phyloP scores from a whole-genome alignment of 306 rosid genomes.

The Cicer judaicum region DNA sequence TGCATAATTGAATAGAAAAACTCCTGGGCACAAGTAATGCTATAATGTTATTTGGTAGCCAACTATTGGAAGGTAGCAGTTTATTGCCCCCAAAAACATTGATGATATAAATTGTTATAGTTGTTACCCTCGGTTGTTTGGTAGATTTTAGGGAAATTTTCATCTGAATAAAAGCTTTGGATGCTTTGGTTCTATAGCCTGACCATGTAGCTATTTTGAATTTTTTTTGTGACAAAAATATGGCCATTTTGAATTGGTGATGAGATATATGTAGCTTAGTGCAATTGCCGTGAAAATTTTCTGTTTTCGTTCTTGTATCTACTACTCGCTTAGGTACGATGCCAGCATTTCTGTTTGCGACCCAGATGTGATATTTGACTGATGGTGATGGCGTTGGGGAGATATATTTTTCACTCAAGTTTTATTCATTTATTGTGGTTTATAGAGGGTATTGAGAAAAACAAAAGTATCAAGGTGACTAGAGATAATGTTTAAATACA shows the following conservation, averaged over 20 bases:
- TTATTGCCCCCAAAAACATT: conserved; percentile 1
- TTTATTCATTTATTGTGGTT: neutral
- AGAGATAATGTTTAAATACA: neutral
- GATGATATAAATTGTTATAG: conserved; percentile 17
- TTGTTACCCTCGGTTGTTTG: conserved; percentile 3
- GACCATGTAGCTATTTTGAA: conserved; percentile 27
- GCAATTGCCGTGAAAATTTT: conserved; percentile 15
- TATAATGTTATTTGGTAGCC: neutral
- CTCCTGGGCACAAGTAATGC: conserved; percentile 3
- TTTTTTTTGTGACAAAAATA: neutral
- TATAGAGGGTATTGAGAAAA: neutral
- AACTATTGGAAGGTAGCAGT: conserved; percentile 22
- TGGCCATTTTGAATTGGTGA: conserved; percentile 21
- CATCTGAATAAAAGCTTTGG: conserved; percentile 13
- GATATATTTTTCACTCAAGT: neutral
- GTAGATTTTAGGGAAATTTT: conserved; percentile 12
- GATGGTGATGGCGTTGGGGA: conserved; percentile 3
- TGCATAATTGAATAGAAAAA: conserved; percentile 29
- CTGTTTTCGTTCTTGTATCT: neutral
- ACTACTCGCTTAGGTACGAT: conserved; percentile 19
- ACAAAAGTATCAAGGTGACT: neutral
- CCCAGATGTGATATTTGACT: conserved; percentile 31
- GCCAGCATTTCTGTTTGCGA: conserved; percentile 29
- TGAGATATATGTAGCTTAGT: neutral
- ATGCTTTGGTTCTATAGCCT: conserved; percentile 5